A percentile compares a stretch with the other conserved stretches of the same genome.
phyloP scores from a whole-genome alignment of 495 filamentous ascomycete species.

The Copromyces sp. region DNA sequence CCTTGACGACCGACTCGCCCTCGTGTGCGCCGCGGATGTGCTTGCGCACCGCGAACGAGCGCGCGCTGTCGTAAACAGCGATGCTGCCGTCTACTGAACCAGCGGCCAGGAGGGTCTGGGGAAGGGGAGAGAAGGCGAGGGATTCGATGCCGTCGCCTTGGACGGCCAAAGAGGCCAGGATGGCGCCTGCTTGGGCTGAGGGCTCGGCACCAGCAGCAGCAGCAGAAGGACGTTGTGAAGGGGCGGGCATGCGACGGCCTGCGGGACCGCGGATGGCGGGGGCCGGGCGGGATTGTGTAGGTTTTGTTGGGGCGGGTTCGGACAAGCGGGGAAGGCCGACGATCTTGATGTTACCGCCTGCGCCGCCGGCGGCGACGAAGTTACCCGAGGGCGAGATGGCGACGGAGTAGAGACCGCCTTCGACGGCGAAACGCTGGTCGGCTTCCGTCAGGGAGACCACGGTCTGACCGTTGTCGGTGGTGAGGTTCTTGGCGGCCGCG shows the following conservation, averaged over 20 bases:
- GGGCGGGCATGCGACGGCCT: conserved; percentile 5
- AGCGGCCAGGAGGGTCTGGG: conserved; percentile 68
- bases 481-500: conserved; percentile 63
- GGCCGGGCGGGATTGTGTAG: conserved; percentile 12
- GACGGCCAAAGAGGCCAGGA: conserved; percentile 56
- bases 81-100: conserved; percentile 88
- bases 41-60: conserved; percentile 69
- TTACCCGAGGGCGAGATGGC: conserved; percentile 67
- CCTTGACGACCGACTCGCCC: conserved; percentile 75
- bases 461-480: conserved; percentile 57
- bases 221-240: not conserved
- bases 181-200: conserved; percentile 62
- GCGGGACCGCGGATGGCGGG: conserved; percentile 2
- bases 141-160: conserved; percentile 70
- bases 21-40: conserved; percentile 76
- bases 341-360: conserved; percentile 70
- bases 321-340: conserved; percentile 71
- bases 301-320: conserved; percentile 28
- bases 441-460: conserved; percentile 70
- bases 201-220: conserved; percentile 19
- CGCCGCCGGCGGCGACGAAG: conserved; percentile 79
- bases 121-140: conserved; percentile 60
- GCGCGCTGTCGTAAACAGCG: conserved; percentile 73
- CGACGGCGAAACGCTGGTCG: conserved; percentile 85
- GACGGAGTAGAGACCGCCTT: conserved; percentile 82